phyloP scores from a whole-genome alignment of 768 basidiomycete species.

The Boletus huronensis region DNA sequence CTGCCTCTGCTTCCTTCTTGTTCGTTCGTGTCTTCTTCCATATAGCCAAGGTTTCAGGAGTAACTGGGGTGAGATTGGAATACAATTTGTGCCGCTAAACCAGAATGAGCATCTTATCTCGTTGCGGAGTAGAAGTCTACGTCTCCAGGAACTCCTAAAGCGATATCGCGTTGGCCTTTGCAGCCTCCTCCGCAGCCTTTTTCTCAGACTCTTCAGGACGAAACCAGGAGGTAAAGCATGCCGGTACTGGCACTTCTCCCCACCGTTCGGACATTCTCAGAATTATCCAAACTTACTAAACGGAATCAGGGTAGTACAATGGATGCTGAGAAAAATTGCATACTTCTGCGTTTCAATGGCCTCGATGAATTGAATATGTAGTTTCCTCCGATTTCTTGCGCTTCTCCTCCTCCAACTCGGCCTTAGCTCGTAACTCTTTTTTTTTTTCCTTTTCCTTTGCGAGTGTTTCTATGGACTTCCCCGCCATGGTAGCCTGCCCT shows the following conservation, averaged over 20 bases:
- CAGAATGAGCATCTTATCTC: constrained; percentile 1
- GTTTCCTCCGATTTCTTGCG: constrained; percentile 83
- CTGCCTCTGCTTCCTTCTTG: constrained; percentile 90
- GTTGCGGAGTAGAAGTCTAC: constrained; percentile 39
- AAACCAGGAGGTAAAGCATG: constrained; percentile 97
- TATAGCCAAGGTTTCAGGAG: constrained; percentile 81
- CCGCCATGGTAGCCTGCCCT: constrained; percentile 65
- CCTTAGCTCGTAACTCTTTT: constrained; percentile 70
- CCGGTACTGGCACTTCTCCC: constrained; percentile 86
- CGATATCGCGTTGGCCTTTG: constrained; percentile 84
- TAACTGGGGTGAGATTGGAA: constrained; percentile 86
- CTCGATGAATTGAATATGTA: too few species aligned
- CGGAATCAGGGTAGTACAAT: neutral
- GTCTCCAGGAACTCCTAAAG: constrained; percentile 97
- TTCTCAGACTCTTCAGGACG: constrained; percentile 89
- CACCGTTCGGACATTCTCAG: constrained; percentile 86
- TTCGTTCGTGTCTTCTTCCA: constrained; percentile 96
- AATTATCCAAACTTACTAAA: constrained; percentile 79
- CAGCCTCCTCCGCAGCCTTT: constrained; percentile 88
- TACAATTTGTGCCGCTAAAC: constrained; percentile 90
- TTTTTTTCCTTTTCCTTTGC: constrained; percentile 90
- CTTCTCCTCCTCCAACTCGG: constrained; percentile 77
- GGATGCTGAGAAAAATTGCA: neutral
- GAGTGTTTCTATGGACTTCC: constrained; percentile 75
- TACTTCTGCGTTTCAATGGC: constrained; percentile 91